Conservation (phyloP, 768 basidiomycete genomes). For the Suillus paluster region DNA sequence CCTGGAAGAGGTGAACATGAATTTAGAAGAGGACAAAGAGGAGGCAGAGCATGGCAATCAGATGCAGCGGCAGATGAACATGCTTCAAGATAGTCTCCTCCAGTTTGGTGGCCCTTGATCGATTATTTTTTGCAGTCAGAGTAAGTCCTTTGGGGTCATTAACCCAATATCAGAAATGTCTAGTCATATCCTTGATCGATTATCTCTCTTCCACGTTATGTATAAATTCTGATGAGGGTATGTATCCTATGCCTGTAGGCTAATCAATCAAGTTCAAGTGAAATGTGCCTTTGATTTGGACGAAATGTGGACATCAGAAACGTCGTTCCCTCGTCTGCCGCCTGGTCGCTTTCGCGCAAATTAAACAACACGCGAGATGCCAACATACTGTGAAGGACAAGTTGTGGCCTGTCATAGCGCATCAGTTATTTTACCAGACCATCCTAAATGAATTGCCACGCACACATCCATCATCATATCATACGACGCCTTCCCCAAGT, state of each 20-base stretch:
- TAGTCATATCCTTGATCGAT: neutral
- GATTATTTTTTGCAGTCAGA: neutral
- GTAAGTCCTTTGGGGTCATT: too few species aligned
- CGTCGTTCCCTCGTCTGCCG: neutral
- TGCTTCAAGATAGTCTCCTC: slow-evolving; percentile 1
- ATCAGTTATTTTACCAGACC: neutral
- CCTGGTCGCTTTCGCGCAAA: neutral
- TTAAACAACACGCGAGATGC: neutral
- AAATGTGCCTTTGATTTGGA: neutral
- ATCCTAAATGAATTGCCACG: neutral
- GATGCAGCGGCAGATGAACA: slow-evolving; percentile 1
- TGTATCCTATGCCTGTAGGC: neutral
- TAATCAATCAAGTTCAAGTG: neutral
- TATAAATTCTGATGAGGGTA: neutral
- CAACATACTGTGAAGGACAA: slow-evolving; percentile 1
- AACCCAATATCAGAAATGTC: too few species aligned
- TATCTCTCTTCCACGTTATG: neutral
- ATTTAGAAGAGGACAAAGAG: neutral
- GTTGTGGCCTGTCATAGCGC: neutral
- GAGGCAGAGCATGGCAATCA: neutral
- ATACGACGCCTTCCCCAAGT: neutral
- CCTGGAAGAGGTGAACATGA: neutral
- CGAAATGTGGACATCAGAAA: neutral
- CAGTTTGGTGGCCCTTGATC: neutral
- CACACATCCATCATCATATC: neutral